Base-by-base conservation (phyloP, 768 basidiomycete species). In the Suillus alpinus region DNA sequence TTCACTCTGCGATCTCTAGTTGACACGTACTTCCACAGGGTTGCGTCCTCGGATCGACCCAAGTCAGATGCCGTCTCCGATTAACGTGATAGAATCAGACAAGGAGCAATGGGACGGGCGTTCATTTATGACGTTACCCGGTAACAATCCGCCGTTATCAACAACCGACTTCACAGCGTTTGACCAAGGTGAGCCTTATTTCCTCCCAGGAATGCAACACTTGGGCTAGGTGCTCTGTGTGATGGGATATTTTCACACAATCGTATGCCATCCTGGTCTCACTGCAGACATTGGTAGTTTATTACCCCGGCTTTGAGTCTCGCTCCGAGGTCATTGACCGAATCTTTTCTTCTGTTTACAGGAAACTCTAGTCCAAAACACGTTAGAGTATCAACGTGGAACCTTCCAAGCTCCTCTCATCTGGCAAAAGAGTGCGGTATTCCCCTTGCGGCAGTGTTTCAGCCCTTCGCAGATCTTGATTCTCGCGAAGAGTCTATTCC, bases 301-400 rank as follows among this genome's bases (percentile, higher is more conserved):
- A 9, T 34, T 41, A 49, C 26, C 44, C 26, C 23, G n/a, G 29
- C 23, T 23, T 39, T 14, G 23, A 55, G 26, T 40, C 37, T 55
- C 23, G n/a, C n/a, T 52, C 31, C 59, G 6, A 16, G 16, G 20
- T 39, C 32, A 13, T 60, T 34, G 7, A 34, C 56, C 16, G 26
- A 55, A 61, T 39, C 16, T 55, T 34, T 50, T 39, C 9, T 55
- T 34, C 52, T 51, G 47, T 43, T 58, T 16, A 39, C 41, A 87
- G 88, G 96, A 60, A 98, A 96, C 75, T 91, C 94, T 3, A 92
- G 91, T 14, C 97, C 97, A 8, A 91, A 91, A 68, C 94, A 91
- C 72, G 81, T 96, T 50, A 88, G 97, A 39, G 80, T 93, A 59
- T 89, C 97, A 16, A 93, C 95, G 6, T 95, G 94, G 86, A 89